phyloP scores from a whole-genome alignment of 1,284 basidiomycete genomes.

The Mycena sp. region DNA sequence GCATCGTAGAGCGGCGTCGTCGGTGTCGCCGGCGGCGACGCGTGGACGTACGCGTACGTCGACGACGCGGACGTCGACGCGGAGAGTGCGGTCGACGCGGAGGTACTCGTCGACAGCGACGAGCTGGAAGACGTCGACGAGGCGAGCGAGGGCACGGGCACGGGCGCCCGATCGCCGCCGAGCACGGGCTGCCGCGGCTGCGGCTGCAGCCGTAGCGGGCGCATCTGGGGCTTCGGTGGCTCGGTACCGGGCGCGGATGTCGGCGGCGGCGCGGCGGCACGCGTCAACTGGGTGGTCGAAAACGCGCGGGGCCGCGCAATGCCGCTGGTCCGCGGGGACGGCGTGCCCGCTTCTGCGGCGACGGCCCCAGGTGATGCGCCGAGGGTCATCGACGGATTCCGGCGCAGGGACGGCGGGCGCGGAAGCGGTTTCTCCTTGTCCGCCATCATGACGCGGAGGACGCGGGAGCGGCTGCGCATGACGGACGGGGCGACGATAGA shows the following conservation, averaged over 20 bases:
- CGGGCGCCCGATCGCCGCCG: conserved; percentile 44
- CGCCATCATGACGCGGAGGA: conserved; percentile 26
- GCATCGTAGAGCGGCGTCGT: conserved; percentile 34
- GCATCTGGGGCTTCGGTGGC: conserved; percentile 14
- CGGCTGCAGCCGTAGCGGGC: conserved; percentile 25
- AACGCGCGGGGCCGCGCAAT: conserved; percentile 26
- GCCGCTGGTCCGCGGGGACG: too few species aligned
- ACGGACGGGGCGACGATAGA: too few species aligned
- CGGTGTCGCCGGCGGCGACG: conserved; percentile 34
- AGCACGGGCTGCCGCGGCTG: conserved; percentile 31
- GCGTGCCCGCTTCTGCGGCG: background rate
- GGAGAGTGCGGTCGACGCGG: conserved; percentile 20
- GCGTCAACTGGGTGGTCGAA: conserved; percentile 22
- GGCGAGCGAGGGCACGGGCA: conserved; percentile 43
- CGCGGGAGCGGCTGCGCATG: conserved; percentile 25
- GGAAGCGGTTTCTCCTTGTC: conserved; percentile 30
- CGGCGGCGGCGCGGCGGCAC: background rate
- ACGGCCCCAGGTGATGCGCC: too few species aligned
- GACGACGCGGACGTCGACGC: background rate
- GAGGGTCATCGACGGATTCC: conserved; percentile 7
- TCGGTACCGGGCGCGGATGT: background rate
- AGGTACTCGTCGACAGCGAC: conserved; percentile 5
- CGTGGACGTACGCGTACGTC: conserved; percentile 4
- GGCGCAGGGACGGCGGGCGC: conserved; percentile 18
- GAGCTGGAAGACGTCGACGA: conserved; percentile 5